Percentiles rank a stretch among this genome's conserved stretches.
These are phyloP conservation scores for Wallacemonas sp. DNA, from an alignment of 208 protist species.

Conservation along the genomic window DNA sequence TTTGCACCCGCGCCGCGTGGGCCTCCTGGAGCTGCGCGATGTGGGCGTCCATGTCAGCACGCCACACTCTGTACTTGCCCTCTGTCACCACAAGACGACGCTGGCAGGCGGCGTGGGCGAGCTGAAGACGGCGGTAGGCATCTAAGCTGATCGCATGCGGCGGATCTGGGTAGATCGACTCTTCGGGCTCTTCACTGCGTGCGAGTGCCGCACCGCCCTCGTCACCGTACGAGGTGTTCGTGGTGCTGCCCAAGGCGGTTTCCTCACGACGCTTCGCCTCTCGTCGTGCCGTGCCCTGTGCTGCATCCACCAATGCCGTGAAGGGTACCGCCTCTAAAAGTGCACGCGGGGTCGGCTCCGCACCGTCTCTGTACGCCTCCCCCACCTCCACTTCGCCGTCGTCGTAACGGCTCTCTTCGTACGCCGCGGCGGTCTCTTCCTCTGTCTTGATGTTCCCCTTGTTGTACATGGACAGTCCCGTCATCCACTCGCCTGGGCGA, in stretches of 20 bases:
- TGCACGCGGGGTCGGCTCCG: too few relatives aligned
- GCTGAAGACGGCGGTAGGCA: conserved; percentile 22
- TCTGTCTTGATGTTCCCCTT: background rate
- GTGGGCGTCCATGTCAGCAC: conserved; percentile 26
- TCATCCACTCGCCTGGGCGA: background rate
- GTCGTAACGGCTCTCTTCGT: background rate
- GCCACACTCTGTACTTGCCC: conserved; percentile 23
- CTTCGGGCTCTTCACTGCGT: too few relatives aligned
- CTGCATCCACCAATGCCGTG: too few relatives aligned
- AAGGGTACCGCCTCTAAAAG: too few relatives aligned
- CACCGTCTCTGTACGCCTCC: background rate
- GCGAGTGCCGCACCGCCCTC: too few relatives aligned
- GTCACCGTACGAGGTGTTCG: too few relatives aligned
- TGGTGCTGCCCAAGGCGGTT: too few relatives aligned
- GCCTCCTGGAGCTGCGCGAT: conserved; percentile 31
- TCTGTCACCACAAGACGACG: conserved; percentile 18
- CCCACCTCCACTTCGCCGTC: too few relatives aligned
- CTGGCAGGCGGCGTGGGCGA: background rate
- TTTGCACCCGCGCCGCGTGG: conserved; percentile 23
- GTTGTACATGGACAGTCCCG: conserved; percentile 8
- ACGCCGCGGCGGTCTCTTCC: background rate
- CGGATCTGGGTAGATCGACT: background rate
- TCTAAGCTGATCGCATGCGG: conserved; percentile 12
- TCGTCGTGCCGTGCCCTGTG: too few relatives aligned
- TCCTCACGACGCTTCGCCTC: too few relatives aligned